These are phyloP conservation scores for Corrigiola litoralis DNA, from an alignment of 179 eudicot genomes.

Conservation along the genomic window DNA sequence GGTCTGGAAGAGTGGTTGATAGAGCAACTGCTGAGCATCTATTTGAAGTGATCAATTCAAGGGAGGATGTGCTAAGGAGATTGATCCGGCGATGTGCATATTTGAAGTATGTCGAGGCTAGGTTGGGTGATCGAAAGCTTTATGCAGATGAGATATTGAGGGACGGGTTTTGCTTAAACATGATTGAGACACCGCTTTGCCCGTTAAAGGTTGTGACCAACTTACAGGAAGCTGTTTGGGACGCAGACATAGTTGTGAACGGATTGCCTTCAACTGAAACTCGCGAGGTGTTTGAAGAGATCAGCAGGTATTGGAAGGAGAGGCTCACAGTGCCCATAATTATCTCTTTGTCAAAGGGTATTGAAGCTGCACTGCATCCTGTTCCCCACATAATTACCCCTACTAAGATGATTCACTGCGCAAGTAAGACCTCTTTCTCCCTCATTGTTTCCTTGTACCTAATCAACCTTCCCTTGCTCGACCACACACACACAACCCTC, in stretches of 20 bases:
- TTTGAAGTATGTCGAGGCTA: slow-evolving; percentile 77
- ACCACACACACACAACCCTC: not conserved
- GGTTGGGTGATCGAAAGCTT: slow-evolving; percentile 76
- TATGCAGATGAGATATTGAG: slow-evolving; percentile 91
- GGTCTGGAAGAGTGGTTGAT: slow-evolving; percentile 78
- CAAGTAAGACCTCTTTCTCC: slow-evolving; percentile 49
- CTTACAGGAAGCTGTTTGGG: slow-evolving; percentile 95
- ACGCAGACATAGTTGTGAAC: slow-evolving; percentile 85
- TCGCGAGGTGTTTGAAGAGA: slow-evolving; percentile 75
- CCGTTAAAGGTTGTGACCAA: slow-evolving; percentile 90
- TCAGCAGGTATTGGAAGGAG: slow-evolving; percentile 82
- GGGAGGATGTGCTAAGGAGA: slow-evolving; percentile 92
- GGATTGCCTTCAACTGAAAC: slow-evolving; percentile 97
- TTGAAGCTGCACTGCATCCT: slow-evolving; percentile 74
- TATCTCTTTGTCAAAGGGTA: slow-evolving; percentile 80
- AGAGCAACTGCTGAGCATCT: slow-evolving; percentile 78
- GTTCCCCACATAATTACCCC: slow-evolving; percentile 80
- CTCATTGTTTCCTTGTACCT: not conserved
- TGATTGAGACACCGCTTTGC: slow-evolving; percentile 88
- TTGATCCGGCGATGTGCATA: slow-evolving; percentile 85
- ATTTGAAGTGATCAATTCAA: slow-evolving; percentile 88
- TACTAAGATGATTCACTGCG: slow-evolving; percentile 66
- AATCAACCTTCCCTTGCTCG: not conserved
- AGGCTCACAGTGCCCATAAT: slow-evolving; percentile 58
- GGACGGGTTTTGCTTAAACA: slow-evolving; percentile 92